Conservation (phyloP, 495 filamentous ascomycete species). For the Tuber melanosporum region DNA sequence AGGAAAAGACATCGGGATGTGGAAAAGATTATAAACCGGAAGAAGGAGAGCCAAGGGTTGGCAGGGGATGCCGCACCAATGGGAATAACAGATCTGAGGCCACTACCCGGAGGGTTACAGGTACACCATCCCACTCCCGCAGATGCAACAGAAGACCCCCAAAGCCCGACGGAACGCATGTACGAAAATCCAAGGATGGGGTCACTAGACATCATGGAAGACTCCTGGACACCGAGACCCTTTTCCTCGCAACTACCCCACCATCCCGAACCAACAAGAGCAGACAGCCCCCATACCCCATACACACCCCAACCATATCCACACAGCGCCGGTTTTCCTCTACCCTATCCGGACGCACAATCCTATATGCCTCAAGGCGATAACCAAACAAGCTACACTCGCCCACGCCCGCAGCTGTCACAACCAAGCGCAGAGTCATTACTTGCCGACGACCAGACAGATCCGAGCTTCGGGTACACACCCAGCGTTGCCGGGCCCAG, state of each 20-base stretch:
- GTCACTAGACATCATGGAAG: not conserved
- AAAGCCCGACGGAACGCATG: not conserved
- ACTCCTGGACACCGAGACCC: not conserved
- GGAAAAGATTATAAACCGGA: slow-evolving; percentile 24
- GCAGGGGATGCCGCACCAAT: not conserved
- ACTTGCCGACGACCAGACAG: not conserved
- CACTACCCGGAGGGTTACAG: slow-evolving; percentile 16
- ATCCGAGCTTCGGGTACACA: not conserved
- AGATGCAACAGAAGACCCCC: slow-evolving; percentile 4
- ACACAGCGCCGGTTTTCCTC: not conserved
- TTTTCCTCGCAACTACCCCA: not conserved
- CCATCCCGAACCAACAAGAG: not conserved
- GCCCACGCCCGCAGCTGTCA: not conserved
- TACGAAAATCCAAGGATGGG: not conserved
- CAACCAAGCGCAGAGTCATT: not conserved
- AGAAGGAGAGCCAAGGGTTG: slow-evolving; percentile 10
- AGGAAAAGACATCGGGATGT: slow-evolving; percentile 48
- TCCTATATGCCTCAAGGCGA: not conserved
- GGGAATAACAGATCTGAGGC: slow-evolving; percentile 1
- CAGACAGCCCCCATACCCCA: not conserved
- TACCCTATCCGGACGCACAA: not conserved
- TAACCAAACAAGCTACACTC: not conserved
- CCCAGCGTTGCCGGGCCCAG: not conserved
- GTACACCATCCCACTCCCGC: slow-evolving; percentile 27
- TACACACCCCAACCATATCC: not conserved